These are phyloP conservation scores for Sarocladium brachiariae DNA, from an alignment of 2,329 filamentous ascomycete genomes.

Conservation along the genomic window DNA sequence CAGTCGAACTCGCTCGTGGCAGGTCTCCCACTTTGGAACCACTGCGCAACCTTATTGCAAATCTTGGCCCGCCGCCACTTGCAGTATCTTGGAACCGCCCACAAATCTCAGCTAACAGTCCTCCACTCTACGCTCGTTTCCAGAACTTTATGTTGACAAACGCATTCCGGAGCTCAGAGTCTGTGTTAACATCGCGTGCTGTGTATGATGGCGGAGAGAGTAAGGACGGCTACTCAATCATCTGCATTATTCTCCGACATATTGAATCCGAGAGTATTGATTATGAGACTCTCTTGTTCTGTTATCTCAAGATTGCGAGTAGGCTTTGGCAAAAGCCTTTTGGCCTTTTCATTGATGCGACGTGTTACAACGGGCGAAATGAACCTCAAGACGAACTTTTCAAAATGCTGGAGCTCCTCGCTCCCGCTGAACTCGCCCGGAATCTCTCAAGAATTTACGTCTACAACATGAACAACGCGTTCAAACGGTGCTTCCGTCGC, in stretches of 20 bases:
- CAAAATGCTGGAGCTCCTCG: conserved; percentile 55
- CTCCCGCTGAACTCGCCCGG: conserved; percentile 52
- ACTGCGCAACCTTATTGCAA: conserved; percentile 55
- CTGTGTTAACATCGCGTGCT: conserved; percentile 55
- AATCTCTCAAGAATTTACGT: conserved; percentile 58
- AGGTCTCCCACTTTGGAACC: conserved; percentile 53
- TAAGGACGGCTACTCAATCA: conserved; percentile 63
- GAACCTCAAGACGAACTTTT: conserved; percentile 61
- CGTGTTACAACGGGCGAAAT: conserved; percentile 61
- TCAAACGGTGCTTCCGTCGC: conserved; percentile 61
- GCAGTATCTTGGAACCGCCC: conserved; percentile 65
- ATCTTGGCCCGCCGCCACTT: conserved; percentile 59
- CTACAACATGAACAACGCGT: conserved; percentile 69
- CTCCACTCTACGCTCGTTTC: conserved; percentile 59
- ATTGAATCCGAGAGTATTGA: conserved; percentile 61
- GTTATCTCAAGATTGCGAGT: conserved; percentile 65
- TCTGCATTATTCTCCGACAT: conserved; percentile 61
- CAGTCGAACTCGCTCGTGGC: conserved; percentile 43
- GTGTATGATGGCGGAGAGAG: conserved; percentile 67
- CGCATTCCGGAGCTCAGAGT: conserved; percentile 58
- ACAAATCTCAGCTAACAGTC: conserved; percentile 55
- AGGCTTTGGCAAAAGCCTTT: conserved; percentile 65
- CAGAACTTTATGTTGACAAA: conserved; percentile 69
- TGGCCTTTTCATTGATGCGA: conserved; percentile 61
- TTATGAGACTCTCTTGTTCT: conserved; percentile 59